Conservation (phyloP, 176 grass and related monocot genomes). For the Elaeis guineensis region DNA sequence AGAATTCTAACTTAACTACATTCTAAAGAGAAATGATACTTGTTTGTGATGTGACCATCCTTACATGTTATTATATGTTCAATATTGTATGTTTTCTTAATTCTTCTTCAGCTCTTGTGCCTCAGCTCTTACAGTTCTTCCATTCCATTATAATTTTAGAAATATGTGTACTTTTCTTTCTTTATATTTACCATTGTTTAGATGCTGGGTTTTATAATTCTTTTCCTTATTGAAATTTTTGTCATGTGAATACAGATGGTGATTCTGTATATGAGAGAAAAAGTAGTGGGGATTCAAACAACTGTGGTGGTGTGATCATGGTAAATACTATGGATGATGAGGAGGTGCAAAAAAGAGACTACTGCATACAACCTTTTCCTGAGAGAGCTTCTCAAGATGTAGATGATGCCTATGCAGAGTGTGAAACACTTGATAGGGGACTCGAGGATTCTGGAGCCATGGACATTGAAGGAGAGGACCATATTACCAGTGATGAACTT, state of each 20-base stretch:
- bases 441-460: slow-evolving; percentile 19
- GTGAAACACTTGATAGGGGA: slow-evolving; percentile 27
- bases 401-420: slow-evolving; percentile 35
- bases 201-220: slow-evolving; percentile 3
- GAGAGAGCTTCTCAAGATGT: slow-evolving; percentile 22
- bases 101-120: no score
- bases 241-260: slow-evolving; percentile 21
- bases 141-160: no score
- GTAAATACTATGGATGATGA: slow-evolving; percentile 39
- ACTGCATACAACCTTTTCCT: slow-evolving; percentile 34
- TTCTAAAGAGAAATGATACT: no score
- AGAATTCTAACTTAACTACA: no score
- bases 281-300: slow-evolving; percentile 16
- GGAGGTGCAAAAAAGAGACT: slow-evolving; percentile 36
- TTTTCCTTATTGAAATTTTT: slow-evolving; percentile 19
- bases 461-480: slow-evolving; percentile 34
- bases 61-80: no score
- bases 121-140: no score
- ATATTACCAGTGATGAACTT: slow-evolving; percentile 44
- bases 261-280: slow-evolving; percentile 13
- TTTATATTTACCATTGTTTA: not conserved
- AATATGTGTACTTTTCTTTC: no score
- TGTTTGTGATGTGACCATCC: no score
- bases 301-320: not conserved
- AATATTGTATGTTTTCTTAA: no score